A percentile compares a stretch with the other conserved stretches of the same genome.
Evolutionary conservation across 2,329 filamentous ascomycete species (phyloP).

Genomic region (Ceratocystis cubensis): DNA sequence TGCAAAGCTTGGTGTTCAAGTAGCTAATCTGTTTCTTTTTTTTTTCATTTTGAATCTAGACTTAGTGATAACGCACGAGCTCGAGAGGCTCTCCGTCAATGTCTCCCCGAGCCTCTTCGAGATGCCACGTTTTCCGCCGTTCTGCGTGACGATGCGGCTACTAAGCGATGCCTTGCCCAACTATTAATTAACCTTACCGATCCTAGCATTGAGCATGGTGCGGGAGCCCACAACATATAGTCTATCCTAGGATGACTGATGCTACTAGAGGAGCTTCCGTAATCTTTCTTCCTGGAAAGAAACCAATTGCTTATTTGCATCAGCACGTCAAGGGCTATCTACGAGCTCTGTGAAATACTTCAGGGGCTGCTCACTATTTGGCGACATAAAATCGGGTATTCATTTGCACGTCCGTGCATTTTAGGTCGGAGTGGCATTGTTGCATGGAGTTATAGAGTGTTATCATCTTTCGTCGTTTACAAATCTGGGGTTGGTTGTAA

Average conservation of each 20-base stretch:
- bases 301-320: background rate
- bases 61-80: conserved; percentile 93
- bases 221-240: conserved; percentile 24
- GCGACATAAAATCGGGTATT: background rate
- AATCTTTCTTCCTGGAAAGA: background rate
- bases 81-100: conserved; percentile 87
- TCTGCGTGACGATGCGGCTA: conserved; percentile 89
- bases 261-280: background rate
- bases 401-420: background rate
- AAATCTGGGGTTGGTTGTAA: background rate
- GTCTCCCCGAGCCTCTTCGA: conserved; percentile 92
- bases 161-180: conserved; percentile 94
- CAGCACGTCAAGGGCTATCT: background rate
- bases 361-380: background rate
- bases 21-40: background rate
- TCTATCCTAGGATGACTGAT: background rate
- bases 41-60: conserved; percentile 34
- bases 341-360: background rate
- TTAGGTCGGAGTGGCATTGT: background rate
- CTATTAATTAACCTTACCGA: conserved; percentile 93
- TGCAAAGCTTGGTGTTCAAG: too few relatives aligned
- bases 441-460: background rate
- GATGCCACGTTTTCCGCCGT: conserved; percentile 96
- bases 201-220: conserved; percentile 50
- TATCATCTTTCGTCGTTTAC: background rate